Base-by-base conservation (phyloP, 331 rosid species). In the Acacia pycnantha region DNA sequence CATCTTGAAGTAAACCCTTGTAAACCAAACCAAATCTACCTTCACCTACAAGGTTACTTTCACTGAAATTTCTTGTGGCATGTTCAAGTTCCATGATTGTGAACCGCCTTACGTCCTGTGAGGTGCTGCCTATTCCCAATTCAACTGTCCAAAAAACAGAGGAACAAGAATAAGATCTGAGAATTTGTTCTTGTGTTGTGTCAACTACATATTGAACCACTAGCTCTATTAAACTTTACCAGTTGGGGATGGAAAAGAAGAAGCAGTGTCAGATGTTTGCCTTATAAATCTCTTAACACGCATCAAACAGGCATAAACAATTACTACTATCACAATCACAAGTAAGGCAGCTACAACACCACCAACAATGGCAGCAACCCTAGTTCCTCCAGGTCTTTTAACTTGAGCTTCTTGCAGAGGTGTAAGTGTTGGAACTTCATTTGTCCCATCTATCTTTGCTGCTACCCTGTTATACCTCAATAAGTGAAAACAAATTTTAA, bases 1-100 rank as follows among this genome's bases (percentile, higher is more conserved):
- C 97, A 84, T 92, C 94, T 81, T 82, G 93, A 82, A 92, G 97
- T 82, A 92, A 82, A 26, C 97, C 97, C 83, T 92, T 88, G 85
- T 82, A 92, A 29, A 83, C 90, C 77, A 89, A 76, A 84, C 97
- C 94, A 87, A 90, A 92, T 82, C 91, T 79, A 54, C 90, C 92
- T 88, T 90, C 90, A 70, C 94, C 93, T 70, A 90, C 64, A 78
- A 89, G 80, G 77, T 89, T 90, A 76, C 80, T 84, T 74, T 68
- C 85, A 81, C 77, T 86, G 85, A 92, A 92, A 77, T 84, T 85
- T 68, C 83, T 6, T 12, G 97, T 90, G 31, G 97, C 94, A 84
- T 89, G 91, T 65, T 88, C 89, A 24, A 92, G 69, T 83, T 92
- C 94, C 77, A 48, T 73, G 47, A 89, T 70, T 11, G 88, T 67